Evolutionary conservation across 345 rosid species (phyloP).

Genomic region (Aethionema arabicum): DNA sequence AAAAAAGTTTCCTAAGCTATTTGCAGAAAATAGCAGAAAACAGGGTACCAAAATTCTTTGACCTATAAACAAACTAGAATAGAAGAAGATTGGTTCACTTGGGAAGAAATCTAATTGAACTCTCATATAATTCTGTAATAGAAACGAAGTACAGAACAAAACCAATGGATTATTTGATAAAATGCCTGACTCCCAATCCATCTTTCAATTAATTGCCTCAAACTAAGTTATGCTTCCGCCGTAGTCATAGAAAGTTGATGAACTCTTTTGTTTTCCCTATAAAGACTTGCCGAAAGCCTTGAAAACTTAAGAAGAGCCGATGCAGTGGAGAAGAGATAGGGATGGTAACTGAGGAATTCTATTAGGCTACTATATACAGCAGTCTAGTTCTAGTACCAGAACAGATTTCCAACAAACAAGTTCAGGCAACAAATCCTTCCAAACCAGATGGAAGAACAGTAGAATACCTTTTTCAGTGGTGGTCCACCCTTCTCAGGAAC

Average conservation of each 20-base stretch:
- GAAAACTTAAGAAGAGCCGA: background rate
- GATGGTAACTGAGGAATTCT: conserved; percentile 8
- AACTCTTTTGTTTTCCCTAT: background rate
- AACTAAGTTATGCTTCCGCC: background rate
- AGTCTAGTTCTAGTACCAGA: conserved; percentile 19
- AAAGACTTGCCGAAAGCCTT: no score
- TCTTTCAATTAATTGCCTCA: conserved; percentile 6
- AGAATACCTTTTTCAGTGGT: conserved; percentile 73
- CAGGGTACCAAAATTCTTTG: conserved; percentile 2
- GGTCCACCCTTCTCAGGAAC: conserved; percentile 85
- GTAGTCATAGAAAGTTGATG: background rate
- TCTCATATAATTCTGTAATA: conserved; percentile 11
- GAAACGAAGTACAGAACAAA: background rate
- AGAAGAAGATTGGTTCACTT: background rate
- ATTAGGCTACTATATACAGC: background rate
- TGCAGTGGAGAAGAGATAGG: background rate
- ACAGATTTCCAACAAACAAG: conserved; percentile 25
- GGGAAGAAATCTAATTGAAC: background rate
- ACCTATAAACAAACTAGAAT: background rate
- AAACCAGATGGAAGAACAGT: conserved; percentile 18
- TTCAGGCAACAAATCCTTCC: conserved; percentile 16
- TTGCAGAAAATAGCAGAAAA: conserved; percentile 10
- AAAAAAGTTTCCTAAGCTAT: background rate
- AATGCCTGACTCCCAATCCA: conserved; percentile 6
- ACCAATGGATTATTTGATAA: background rate